Evolutionary conservation across 1,284 basidiomycete genomes (phyloP), one percentile per base, ranked within the genome.

Genomic region (Ganoderma meredithae): DNA sequence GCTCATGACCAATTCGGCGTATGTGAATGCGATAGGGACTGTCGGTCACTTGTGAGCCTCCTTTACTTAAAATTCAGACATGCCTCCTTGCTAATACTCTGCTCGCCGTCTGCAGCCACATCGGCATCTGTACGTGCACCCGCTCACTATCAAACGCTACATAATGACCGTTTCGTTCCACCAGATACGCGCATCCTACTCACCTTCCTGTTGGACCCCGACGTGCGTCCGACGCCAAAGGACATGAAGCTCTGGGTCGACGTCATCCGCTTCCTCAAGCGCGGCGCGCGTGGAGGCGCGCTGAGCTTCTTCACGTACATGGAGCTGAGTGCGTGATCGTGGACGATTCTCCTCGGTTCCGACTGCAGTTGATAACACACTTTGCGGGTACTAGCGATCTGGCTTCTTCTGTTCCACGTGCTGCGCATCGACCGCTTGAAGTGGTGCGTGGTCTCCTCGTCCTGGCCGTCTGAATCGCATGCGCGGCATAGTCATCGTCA

Each of bases 161-260:
- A 5, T 25, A 22, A 9, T 49, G 47, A 49, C 22, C 22, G 13
- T 22, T 22, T 25, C 22, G 2, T 12, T 15, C 19, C 36, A 47
- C 8, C 77, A 79, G 86, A 90, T 73, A 87, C 85, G 1, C 84
- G 89, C 27, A 87, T 90, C 43, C 83, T 89, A 10, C 80, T 88
- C 33, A 83, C 85, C 3, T 84, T 90, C 73, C 81, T 90, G 22
- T 81, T 90, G 75, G 88, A 90, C 74, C 76, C 81, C 36, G 73
- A 76, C 36, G 84, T 86, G 0, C 82, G 88, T 0, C 89, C 89
- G 2, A 72, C 75, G 15, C 81, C 84, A 2, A 82, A 84, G 53
- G 85, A 89, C 71, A 89, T 88, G 88, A 87, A 88, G 72, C 81
- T 89, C 10, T 90, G 89, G 89, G 88, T 90, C 47, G 87, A 90